Conservation (phyloP, 2,329 filamentous ascomycete genomes). For the Ophiostoma novo-ulmi region DNA sequence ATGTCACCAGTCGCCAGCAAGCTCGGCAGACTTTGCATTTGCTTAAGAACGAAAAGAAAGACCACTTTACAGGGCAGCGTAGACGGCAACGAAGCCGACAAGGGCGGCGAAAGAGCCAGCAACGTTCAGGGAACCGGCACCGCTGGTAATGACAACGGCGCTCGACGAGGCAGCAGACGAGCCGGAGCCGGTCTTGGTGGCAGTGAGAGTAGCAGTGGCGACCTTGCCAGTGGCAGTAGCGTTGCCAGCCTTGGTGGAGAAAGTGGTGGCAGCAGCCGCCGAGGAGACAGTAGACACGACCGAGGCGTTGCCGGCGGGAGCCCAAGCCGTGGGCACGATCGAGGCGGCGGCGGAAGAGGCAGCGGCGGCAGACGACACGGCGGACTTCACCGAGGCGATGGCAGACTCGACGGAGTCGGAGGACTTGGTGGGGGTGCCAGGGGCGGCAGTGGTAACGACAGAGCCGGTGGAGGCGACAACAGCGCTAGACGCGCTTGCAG, state of each 20-base stretch:
- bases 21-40: not conserved
- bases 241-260: slow-evolving; percentile 26
- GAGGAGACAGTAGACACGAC: slow-evolving; percentile 19
- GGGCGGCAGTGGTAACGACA: slow-evolving; percentile 18
- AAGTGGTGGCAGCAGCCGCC: slow-evolving; percentile 23
- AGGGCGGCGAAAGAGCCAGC: slow-evolving; percentile 41
- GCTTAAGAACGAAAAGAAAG: not conserved
- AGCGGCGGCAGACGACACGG: slow-evolving; percentile 14
- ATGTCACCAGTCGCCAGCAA: not conserved
- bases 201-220: slow-evolving; percentile 30
- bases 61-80: slow-evolving; percentile 40
- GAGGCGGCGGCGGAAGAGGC: slow-evolving; percentile 24
- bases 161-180: slow-evolving; percentile 23
- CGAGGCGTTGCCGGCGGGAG: not conserved
- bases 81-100: slow-evolving; percentile 37
- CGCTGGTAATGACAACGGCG: slow-evolving; percentile 31
- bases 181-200: slow-evolving; percentile 30
- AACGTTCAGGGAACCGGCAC: slow-evolving; percentile 36
- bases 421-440: slow-evolving; percentile 20
- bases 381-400: slow-evolving; percentile 20
- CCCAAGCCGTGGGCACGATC: too few relatives aligned
- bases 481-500: slow-evolving; percentile 19
- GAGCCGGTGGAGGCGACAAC: slow-evolving; percentile 24
- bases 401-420: slow-evolving; percentile 5
- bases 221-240: slow-evolving; percentile 26